Percentiles rank a stretch among this genome's conserved stretches.
Evolutionary conservation across 2,329 filamentous ascomycete species (phyloP).

Genomic region (Paracorniculantispora psalliotae): DNA sequence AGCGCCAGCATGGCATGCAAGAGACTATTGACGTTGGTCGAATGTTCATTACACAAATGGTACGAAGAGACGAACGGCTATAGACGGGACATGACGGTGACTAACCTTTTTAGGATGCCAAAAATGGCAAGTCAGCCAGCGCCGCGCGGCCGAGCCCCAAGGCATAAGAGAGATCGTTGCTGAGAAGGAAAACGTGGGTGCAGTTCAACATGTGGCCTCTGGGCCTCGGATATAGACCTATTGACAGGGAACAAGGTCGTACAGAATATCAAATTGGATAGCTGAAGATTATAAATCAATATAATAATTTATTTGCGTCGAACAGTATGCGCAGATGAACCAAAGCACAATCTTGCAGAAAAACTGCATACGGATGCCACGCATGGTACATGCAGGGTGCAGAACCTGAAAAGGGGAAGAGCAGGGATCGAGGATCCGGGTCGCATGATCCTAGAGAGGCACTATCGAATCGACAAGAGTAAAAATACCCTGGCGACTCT

Average conservation of each 20-base stretch:
- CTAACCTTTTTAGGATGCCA: constrained; percentile 2
- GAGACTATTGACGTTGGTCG: constrained; percentile 55
- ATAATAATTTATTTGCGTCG: background rate
- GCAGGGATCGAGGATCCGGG: background rate
- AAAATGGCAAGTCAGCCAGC: background rate
- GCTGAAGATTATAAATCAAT: background rate
- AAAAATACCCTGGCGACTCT: background rate
- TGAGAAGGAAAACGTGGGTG: background rate
- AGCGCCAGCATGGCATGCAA: constrained; percentile 51
- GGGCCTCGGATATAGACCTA: background rate
- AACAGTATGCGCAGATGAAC: background rate
- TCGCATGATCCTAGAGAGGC: background rate
- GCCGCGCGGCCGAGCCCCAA: constrained; percentile 1
- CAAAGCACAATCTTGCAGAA: background rate
- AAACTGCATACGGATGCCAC: background rate
- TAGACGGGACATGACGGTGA: background rate
- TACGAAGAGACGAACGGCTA: constrained; percentile 13
- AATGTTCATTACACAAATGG: constrained; percentile 47
- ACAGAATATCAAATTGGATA: background rate
- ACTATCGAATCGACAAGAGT: background rate
- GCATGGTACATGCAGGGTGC: background rate
- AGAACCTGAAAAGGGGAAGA: background rate
- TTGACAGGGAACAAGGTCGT: background rate
- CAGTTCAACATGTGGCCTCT: background rate
- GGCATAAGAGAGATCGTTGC: background rate